Base-by-base conservation (phyloP, 2,329 filamentous ascomycete genomes). In the Neofusicoccum ribis region DNA sequence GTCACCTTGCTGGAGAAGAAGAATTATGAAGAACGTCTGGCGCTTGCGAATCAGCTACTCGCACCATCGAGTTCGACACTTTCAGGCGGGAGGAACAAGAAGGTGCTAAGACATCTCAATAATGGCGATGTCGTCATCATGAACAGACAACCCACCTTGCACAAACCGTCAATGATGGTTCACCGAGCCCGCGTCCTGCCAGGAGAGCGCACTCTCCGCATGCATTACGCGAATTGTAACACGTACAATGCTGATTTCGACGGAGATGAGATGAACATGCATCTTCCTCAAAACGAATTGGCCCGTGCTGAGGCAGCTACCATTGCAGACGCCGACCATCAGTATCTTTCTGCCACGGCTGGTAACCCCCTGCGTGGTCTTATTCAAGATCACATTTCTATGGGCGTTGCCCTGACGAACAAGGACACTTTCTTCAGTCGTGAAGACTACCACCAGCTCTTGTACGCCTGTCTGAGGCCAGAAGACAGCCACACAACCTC, bases 201-300 rank as follows among this genome's bases (percentile, higher is more conserved):
- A 0, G 93, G 93, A 41, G 96, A 99, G 78, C 96, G 96, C 80
- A 98, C 95, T 0, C 93, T 99, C 76, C 93, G 95, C 70, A 98
- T 99, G 94, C 95, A 99, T 82, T 99, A 99, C 80, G 94, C 95
- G 72, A 99, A 99, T 77, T 98, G 95, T 78, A 99, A 99, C 74
- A 97, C 95, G 0, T 99, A 99, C 84, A 99, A 99, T 72, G 95
- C 95, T 37, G 95, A 99, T 84, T 99, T 99, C 74, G 96, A 99
- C 74, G 95, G 95, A 77, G 95, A 99, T 76, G 95, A 99, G 79
- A 99, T 99, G 95, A 99, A 99, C 78, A 96, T 99, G 93, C 95
- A 99, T 79, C 98, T 99, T 74, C 95, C 95, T 1, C 95, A 99
- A 72, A 98, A 97, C 71, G 96, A 98, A 76, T 84, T 98, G 69